phyloP scores from a whole-genome alignment of 345 rosid genomes.

The Microthlaspi erraticum region DNA sequence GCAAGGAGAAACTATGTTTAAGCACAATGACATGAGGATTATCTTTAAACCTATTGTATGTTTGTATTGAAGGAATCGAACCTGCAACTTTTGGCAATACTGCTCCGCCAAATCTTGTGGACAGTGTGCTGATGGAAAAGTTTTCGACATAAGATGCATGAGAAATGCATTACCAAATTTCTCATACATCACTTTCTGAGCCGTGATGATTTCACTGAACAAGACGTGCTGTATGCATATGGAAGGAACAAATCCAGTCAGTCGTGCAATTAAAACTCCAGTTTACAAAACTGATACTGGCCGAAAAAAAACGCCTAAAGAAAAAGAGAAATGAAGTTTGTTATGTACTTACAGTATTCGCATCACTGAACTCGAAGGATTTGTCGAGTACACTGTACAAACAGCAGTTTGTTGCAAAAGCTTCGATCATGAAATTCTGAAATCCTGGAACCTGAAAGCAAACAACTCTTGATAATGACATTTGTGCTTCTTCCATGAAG shows the following conservation, averaged over 20 bases:
- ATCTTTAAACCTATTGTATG: neutral
- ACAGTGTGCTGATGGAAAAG: slow-evolving; percentile 60
- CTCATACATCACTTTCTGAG: slow-evolving; percentile 96
- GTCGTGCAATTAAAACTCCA: neutral
- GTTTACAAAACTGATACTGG: slow-evolving; percentile 1
- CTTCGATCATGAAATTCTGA: slow-evolving; percentile 69
- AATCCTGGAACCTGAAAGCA: slow-evolving; percentile 83
- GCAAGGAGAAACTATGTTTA: slow-evolving; percentile 15
- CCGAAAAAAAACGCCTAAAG: slow-evolving; percentile 4
- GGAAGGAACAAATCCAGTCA: slow-evolving; percentile 19
- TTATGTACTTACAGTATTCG: slow-evolving; percentile 79
- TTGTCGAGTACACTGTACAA: slow-evolving; percentile 82
- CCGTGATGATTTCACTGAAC: slow-evolving; percentile 85
- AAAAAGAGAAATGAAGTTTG: neutral
- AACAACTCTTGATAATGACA: slow-evolving; percentile 6
- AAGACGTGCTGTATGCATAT: slow-evolving; percentile 67
- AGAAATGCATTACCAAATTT: slow-evolving; percentile 84
- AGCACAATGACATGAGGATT: neutral
- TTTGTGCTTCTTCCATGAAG: slow-evolving; percentile 1
- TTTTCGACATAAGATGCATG: slow-evolving; percentile 60
- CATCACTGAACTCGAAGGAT: slow-evolving; percentile 88
- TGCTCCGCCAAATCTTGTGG: slow-evolving; percentile 76
- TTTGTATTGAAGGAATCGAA: slow-evolving; percentile 25
- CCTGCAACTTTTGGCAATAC: slow-evolving; percentile 93
- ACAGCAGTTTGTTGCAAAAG: slow-evolving; percentile 82